Percentiles rank a stretch among this genome's conserved stretches.
Conservation (phyloP, 805 yeast species). For the Yarrowia hollandica region DNA sequence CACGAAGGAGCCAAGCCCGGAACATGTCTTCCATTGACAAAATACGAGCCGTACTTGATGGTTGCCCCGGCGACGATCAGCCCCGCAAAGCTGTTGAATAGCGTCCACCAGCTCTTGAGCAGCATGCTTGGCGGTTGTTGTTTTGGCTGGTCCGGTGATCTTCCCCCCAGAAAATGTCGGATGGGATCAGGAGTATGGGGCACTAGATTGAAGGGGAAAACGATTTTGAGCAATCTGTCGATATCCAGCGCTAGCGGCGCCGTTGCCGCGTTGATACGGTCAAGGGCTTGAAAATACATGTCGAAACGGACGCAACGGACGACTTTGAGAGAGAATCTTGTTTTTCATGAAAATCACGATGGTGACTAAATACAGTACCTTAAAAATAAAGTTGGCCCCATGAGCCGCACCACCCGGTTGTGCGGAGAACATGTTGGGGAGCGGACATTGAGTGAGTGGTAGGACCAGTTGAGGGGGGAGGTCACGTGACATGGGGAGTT, state of each 20-base stretch:
- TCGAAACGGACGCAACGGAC: too few species aligned
- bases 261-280: not conserved
- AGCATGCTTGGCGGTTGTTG: conserved; percentile 1
- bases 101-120: conserved; percentile 22
- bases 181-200: conserved; percentile 4
- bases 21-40: conserved; percentile 34
- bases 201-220: conserved; percentile 11
- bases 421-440: too few species aligned
- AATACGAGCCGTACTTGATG: conserved; percentile 36
- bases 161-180: conserved; percentile 7
- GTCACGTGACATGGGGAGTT: too few species aligned
- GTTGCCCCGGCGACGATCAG: conserved; percentile 36
- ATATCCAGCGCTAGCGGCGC: not conserved
- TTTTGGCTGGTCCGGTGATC: not conserved
- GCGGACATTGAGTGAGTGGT: too few species aligned
- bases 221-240: not conserved
- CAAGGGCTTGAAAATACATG: not conserved
- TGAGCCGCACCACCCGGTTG: too few species aligned
- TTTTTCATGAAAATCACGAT: too few species aligned
- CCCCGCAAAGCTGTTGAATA: conserved; percentile 37
- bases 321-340: too few species aligned
- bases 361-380: too few species aligned
- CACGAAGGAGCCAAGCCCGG: conserved; percentile 40
- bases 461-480: too few species aligned
- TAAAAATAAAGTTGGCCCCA: too few species aligned